phyloP scores from a whole-genome alignment of 148 eudicot species.

The Chenopodium quinoa region DNA sequence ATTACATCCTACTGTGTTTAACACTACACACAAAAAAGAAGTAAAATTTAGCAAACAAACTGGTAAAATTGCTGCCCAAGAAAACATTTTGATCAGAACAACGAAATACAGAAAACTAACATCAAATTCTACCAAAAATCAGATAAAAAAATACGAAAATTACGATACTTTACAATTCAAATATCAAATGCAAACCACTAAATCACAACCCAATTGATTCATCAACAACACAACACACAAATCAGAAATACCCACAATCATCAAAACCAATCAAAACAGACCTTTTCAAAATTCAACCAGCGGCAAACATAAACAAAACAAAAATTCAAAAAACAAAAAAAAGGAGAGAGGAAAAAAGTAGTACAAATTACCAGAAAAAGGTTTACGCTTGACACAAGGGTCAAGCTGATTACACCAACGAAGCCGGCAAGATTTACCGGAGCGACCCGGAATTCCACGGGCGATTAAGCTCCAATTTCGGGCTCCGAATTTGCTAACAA shows the following conservation, averaged over 20 bases:
- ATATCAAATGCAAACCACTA: background rate
- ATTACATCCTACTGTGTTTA: background rate
- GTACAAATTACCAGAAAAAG: conserved; percentile 55
- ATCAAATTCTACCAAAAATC: background rate
- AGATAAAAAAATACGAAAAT: background rate
- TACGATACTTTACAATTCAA: background rate
- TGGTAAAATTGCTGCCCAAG: too few relatives aligned
- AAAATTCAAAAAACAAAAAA: background rate
- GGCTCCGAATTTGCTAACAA: conserved; percentile 55
- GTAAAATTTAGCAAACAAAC: background rate
- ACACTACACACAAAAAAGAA: background rate
- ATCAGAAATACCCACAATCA: background rate
- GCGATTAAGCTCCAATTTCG: conserved; percentile 69
- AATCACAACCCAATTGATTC: background rate
- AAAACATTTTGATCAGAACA: background rate
- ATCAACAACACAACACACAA: background rate
- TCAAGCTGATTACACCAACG: conserved; percentile 81
- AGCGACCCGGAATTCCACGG: conserved; percentile 62
- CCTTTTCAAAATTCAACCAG: background rate
- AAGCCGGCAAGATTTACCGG: conserved; percentile 69
- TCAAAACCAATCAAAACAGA: background rate
- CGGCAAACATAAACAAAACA: background rate
- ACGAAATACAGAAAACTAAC: background rate
- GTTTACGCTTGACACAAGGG: conserved; percentile 59
- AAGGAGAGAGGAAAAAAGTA: background rate